Conservation (phyloP, 129 eudicot genomes). For the Saposhnikovia divaricata region DNA sequence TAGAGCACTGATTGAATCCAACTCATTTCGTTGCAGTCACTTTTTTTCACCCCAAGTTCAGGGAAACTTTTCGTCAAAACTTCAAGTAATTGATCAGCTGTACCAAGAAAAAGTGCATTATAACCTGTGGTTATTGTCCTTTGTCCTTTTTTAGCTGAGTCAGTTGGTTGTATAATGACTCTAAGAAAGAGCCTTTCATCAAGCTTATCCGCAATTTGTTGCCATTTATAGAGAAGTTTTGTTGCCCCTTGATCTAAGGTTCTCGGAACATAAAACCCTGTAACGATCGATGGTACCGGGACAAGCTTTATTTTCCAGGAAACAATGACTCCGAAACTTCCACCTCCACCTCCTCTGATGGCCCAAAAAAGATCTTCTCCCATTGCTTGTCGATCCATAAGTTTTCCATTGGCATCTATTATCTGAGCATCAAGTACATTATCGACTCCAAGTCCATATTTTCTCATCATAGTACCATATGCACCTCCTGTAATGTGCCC, state of each 20-base stretch:
- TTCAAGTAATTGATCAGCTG: conserved; percentile 26
- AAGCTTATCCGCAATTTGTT: conserved; percentile 35
- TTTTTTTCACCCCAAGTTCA: conserved; percentile 44
- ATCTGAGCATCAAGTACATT: conserved; percentile 60
- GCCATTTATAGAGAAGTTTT: conserved; percentile 50
- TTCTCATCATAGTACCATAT: conserved; percentile 72
- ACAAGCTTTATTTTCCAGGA: conserved; percentile 69
- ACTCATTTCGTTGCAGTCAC: conserved; percentile 64
- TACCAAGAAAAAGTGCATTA: conserved; percentile 63
- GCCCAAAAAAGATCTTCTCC: conserved; percentile 90
- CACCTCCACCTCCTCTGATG: conserved; percentile 70
- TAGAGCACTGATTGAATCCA: conserved; percentile 72
- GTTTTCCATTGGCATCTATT: conserved; percentile 39
- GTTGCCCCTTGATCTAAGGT: conserved; percentile 46
- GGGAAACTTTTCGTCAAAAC: conserved; percentile 43
- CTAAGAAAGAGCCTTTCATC: conserved; percentile 46
- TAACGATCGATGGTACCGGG: conserved; percentile 53
- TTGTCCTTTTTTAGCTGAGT: conserved; percentile 20
- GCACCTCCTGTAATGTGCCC: conserved; percentile 84
- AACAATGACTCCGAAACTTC: conserved; percentile 55
- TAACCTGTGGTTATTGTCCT: conserved; percentile 35
- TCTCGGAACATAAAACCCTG: conserved; percentile 42
- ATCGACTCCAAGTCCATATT: conserved; percentile 67
- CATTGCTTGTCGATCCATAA: conserved; percentile 56
- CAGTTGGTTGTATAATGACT: conserved; percentile 23